A percentile compares a stretch with the other conserved stretches of the same genome.
Conservation (phyloP, 1,139 yeast genomes). For the Geotrichum aggregatum region DNA sequence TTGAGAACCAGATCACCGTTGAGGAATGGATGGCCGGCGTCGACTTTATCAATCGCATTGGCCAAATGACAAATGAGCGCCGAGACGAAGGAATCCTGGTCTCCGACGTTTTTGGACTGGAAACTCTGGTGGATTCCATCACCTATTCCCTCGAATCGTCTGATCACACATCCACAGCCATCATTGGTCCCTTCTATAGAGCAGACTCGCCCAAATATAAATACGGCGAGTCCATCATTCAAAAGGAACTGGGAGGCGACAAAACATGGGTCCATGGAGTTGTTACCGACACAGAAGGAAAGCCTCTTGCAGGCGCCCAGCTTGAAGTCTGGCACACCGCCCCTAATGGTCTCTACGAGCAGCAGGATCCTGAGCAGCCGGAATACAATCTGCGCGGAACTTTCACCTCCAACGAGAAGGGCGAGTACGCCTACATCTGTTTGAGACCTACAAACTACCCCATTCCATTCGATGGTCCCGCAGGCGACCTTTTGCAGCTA, state of each 20-base stretch:
- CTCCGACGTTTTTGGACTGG: slow-evolving; percentile 40
- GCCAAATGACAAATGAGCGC: slow-evolving; percentile 38
- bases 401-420: slow-evolving; percentile 35
- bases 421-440: slow-evolving; percentile 36
- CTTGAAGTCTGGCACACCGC: slow-evolving; percentile 44
- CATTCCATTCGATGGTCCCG: slow-evolving; percentile 44
- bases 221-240: slow-evolving; percentile 37
- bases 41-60: slow-evolving; percentile 38
- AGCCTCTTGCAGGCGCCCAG: slow-evolving; percentile 36
- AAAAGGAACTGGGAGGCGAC: slow-evolving; percentile 38
- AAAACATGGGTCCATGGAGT: slow-evolving; percentile 34
- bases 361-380: slow-evolving; percentile 41
- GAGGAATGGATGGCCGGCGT: slow-evolving; percentile 41
- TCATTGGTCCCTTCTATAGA: slow-evolving; percentile 39
- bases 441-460: slow-evolving; percentile 42
- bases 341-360: slow-evolving; percentile 42
- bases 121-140: slow-evolving; percentile 39
- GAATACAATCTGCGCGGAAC: slow-evolving; percentile 39
- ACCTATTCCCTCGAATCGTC: slow-evolving; percentile 32
- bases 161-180: slow-evolving; percentile 37
- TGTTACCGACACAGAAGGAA: slow-evolving; percentile 36
- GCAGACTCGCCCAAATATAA: slow-evolving; percentile 35
- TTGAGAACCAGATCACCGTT: slow-evolving; percentile 39
- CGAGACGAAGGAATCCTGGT: slow-evolving; percentile 40
- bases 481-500: slow-evolving; percentile 38